Conservation (phyloP, 805 yeast species). For the Maudiozyma saulgeensis region DNA sequence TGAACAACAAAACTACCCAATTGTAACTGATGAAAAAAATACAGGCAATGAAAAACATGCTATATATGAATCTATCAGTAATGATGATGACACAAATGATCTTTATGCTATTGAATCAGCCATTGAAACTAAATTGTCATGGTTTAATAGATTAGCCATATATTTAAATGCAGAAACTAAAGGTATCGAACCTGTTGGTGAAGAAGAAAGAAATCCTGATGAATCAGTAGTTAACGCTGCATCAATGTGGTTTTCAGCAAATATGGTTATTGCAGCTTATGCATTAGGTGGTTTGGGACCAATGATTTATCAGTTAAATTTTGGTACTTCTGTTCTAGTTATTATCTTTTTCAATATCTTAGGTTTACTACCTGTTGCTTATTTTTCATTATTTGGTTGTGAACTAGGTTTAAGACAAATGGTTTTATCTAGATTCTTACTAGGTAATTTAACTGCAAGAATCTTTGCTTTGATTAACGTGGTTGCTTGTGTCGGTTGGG, state of each 20-base stretch:
- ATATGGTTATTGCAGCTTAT: slow-evolving; percentile 76
- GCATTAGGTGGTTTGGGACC: slow-evolving; percentile 67
- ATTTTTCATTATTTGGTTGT: slow-evolving; percentile 74
- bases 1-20: background rate
- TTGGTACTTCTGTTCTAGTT: slow-evolving; percentile 59
- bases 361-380: slow-evolving; percentile 74
- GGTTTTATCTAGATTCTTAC: slow-evolving; percentile 64
- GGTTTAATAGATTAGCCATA: slow-evolving; percentile 15
- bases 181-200: slow-evolving; percentile 76
- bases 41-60: background rate
- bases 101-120: slow-evolving; percentile 10
- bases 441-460: slow-evolving; percentile 68
- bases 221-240: slow-evolving; percentile 59
- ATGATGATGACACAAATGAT: background rate
- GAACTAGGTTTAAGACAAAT: slow-evolving; percentile 82
- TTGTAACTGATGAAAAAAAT: slow-evolving; percentile 40
- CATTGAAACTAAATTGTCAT: slow-evolving; percentile 10
- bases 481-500: slow-evolving; percentile 89
- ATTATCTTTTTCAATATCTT: slow-evolving; percentile 65
- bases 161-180: slow-evolving; percentile 44
- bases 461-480: slow-evolving; percentile 68
- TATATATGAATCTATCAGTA: background rate
- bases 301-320: slow-evolving; percentile 53
- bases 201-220: slow-evolving; percentile 58
- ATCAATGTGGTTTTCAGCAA: slow-evolving; percentile 87